Conservation (phyloP, 2,329 filamentous ascomycete species). For the Hyphodiscus sp. region DNA sequence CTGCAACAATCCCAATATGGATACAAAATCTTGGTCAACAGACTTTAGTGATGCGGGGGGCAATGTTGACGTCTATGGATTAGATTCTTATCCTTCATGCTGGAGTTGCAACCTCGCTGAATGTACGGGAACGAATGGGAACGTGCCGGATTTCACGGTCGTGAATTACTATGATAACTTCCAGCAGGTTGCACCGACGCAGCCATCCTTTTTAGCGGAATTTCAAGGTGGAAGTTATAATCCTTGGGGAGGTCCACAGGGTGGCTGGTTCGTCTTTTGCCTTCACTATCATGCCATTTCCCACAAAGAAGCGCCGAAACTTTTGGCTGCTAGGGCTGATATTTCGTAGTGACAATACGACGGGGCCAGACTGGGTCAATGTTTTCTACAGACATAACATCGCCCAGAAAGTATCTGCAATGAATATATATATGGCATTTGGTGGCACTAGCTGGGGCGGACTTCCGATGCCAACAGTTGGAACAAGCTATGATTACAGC, state of each 20-base stretch:
- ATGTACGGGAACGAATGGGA: conserved; percentile 53
- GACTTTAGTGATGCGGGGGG: conserved; percentile 51
- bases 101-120: conserved; percentile 58
- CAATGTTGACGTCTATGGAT: conserved; percentile 46
- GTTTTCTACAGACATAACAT: conserved; percentile 59
- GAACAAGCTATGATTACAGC: conserved; percentile 57
- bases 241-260: conserved; percentile 52
- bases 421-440: conserved; percentile 59
- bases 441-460: conserved; percentile 56
- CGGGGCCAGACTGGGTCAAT: conserved; percentile 54
- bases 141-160: conserved; percentile 44
- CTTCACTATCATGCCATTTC: conserved; percentile 36
- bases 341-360: conserved; percentile 32
- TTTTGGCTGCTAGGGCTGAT: too few species aligned
- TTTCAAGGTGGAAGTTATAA: conserved; percentile 56
- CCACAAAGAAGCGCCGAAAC: neutral
- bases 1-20: conserved; percentile 55
- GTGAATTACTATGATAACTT: conserved; percentile 30
- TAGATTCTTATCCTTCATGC: conserved; percentile 50
- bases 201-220: conserved; percentile 46
- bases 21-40: conserved; percentile 50
- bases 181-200: conserved; percentile 16
- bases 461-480: conserved; percentile 52
- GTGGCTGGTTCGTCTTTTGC: conserved; percentile 27
- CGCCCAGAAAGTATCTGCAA: conserved; percentile 50